phyloP scores from a whole-genome alignment of 2,329 filamentous ascomycete species.

The Blumeria hordei region DNA sequence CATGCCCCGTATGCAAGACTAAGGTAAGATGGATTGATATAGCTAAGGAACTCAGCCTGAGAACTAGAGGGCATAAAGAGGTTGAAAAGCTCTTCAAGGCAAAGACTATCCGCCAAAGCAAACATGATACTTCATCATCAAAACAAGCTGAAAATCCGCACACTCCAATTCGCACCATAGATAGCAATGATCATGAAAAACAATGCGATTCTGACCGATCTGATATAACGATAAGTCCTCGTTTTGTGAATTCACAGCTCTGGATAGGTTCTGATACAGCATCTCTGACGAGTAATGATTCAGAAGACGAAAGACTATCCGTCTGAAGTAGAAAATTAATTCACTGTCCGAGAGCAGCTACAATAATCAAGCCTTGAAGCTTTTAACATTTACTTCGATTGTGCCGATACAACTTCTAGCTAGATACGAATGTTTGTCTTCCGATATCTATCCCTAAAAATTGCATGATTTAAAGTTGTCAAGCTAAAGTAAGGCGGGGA shows the following conservation, averaged over 20 bases:
- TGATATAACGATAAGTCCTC: neutral
- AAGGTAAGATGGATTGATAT: conserved; percentile 48
- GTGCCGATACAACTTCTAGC: too few species aligned
- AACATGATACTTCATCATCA: conserved; percentile 4
- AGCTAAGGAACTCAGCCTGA: conserved; percentile 59
- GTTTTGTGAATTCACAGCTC: neutral
- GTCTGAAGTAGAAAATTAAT: too few species aligned
- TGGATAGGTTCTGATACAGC: neutral
- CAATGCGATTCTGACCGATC: conserved; percentile 2
- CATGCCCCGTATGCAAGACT: conserved; percentile 44
- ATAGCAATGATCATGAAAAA: conserved; percentile 5
- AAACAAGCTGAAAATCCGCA: conserved; percentile 4
- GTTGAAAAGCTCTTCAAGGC: conserved; percentile 41
- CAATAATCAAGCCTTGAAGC: too few species aligned
- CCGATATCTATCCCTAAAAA: too few species aligned
- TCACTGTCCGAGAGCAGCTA: too few species aligned
- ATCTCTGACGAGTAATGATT: neutral
- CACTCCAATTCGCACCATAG: neutral
- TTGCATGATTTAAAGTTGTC: too few species aligned
- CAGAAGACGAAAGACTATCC: neutral
- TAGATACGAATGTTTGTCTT: too few species aligned
- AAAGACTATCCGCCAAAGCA: conserved; percentile 6
- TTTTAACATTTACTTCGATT: too few species aligned
- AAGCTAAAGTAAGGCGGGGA: too few species aligned
- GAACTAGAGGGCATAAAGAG: conserved; percentile 45